These are phyloP conservation scores for Neurospora sp. DNA, from an alignment of 495 filamentous ascomycete genomes.

Conservation along the genomic window DNA sequence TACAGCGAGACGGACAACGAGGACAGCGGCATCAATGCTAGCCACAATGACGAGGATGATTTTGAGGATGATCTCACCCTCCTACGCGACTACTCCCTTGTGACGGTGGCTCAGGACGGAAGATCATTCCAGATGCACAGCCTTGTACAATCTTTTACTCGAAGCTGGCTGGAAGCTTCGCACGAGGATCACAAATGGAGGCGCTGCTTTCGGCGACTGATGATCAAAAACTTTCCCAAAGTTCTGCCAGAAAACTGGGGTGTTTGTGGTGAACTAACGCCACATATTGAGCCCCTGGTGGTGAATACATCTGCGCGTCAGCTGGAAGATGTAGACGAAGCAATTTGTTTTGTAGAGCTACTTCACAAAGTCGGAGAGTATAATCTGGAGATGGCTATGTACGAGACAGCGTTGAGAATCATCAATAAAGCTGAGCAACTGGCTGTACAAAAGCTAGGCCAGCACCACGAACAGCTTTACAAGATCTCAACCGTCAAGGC, in stretches of 20 bases:
- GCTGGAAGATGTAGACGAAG: background rate
- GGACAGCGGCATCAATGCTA: accelerated
- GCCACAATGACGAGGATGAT: background rate
- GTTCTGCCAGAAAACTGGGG: background rate
- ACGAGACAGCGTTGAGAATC: no score
- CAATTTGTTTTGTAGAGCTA: no score
- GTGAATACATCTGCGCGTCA: background rate
- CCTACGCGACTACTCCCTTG: background rate
- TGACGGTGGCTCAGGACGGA: background rate
- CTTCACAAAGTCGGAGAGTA: no score
- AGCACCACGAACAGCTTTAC: background rate
- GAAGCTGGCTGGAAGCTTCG: background rate
- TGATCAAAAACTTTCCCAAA: background rate
- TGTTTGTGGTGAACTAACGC: background rate
- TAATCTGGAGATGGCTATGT: no score
- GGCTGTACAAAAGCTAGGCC: no score
- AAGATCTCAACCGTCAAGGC: no score
- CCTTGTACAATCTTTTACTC: background rate
- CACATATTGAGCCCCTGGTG: background rate
- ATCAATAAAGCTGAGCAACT: no score
- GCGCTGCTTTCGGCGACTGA: background rate
- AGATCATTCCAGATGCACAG: background rate
- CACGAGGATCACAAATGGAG: background rate
- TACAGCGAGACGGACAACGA: background rate
- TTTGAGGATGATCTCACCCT: background rate